Evolutionary conservation across 257 asterid species (phyloP), one percentile per base, ranked within the genome.

Genomic region (Marsdenia floribunda): DNA sequence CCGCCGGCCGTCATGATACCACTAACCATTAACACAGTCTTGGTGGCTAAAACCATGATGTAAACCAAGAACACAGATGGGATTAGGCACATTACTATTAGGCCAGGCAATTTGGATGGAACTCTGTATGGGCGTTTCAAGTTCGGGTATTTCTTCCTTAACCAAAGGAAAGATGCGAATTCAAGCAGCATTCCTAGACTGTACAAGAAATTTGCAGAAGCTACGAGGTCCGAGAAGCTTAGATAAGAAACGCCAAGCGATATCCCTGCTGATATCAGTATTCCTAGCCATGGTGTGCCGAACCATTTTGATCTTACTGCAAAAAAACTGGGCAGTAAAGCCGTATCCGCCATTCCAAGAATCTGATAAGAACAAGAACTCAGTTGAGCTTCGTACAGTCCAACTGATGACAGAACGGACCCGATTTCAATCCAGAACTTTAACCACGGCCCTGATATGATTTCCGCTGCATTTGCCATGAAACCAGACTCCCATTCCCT

Each of bases 171-270:
- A 4, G 93, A 84, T 0, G 86, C 81, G 11, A 90, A 90, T 53
- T 90, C 96, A 22, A 90, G 57, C 42, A 90, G 8, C 96, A 88
- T 90, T n/a, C 96, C 96, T 57, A 87, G 57, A 19, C 91, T 86
- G 15, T 89, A 90, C 81, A 87, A 55, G 78, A 90, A 89, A 76
- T 90, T 90, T n/a, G 85, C 95, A 4, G 87, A 79, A 0, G 91
- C 83, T 2, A 90, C 75, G 0, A 89, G 80, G 5, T 84, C 84
- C 0, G 84, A n/a, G 44, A 77, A 88, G 19, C 74, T 38, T 78
- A 90, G 42, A 76, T 42, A 86, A 2, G 93, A 83, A 54, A 89
- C 83, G 0, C 76, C 83, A 16, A 90, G 70, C 0, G 94, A 82
- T 5, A 87, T 72, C 26, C 74, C 14, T 0, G 95, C 85, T 35